A percentile compares a stretch with the other conserved stretches of the same genome.
Conservation (phyloP, 2,329 filamentous ascomycete genomes). For the Fusarium verrucosum region DNA sequence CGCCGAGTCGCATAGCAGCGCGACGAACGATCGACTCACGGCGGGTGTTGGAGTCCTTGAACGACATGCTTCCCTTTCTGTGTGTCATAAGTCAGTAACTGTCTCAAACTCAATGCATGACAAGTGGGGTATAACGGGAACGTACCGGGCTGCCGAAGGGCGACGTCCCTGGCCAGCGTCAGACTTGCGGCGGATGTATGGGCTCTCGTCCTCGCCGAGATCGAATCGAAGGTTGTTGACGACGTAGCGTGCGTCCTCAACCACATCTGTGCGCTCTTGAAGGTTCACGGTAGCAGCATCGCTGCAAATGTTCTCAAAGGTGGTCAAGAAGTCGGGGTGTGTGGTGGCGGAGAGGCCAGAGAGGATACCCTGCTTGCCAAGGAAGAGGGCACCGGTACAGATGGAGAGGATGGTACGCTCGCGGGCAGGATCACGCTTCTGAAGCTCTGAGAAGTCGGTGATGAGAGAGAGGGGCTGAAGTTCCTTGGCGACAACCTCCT, state of each 20-base stretch:
- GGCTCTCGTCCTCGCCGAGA: constrained; percentile 82
- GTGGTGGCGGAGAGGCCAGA: constrained; percentile 83
- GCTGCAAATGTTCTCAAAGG: constrained; percentile 83
- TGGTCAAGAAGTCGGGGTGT: constrained; percentile 81
- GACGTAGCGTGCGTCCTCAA: constrained; percentile 83
- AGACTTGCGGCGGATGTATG: constrained; percentile 80
- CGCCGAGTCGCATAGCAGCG: constrained; percentile 76
- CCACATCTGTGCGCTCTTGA: constrained; percentile 81
- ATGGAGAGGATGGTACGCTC: constrained; percentile 85
- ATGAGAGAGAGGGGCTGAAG: constrained; percentile 76
- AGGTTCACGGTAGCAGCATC: constrained; percentile 75
- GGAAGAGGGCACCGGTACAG: constrained; percentile 81
- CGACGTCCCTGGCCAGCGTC: constrained; percentile 64
- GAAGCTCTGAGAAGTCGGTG: constrained; percentile 78
- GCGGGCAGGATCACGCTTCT: constrained; percentile 79
- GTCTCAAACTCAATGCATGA: constrained; percentile 36
- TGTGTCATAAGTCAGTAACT: constrained; percentile 38
- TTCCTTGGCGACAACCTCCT: constrained; percentile 72
- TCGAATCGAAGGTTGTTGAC: constrained; percentile 93
- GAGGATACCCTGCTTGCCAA: constrained; percentile 79
- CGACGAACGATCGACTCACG: constrained; percentile 84
- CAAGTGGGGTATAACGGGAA: constrained; percentile 38
- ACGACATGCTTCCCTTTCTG: constrained; percentile 85
- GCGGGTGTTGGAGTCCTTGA: constrained; percentile 76
- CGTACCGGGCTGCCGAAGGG: constrained; percentile 69